phyloP scores from a whole-genome alignment of 2,329 filamentous ascomycete genomes.

The Rachicladosporium sp. region DNA sequence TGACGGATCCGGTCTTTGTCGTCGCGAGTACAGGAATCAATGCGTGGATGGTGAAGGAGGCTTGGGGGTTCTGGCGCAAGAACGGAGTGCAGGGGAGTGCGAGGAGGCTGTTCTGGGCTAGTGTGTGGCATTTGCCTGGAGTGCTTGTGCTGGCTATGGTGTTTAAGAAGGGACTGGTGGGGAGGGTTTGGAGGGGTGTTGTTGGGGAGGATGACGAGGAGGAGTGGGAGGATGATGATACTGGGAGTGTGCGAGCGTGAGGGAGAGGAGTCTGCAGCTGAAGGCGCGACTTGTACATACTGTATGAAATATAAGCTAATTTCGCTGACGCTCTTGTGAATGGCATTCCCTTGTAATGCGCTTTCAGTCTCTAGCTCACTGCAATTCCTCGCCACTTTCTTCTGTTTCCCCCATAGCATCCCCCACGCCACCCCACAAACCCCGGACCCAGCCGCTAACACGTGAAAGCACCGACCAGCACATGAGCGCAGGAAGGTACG shows the following conservation, averaged over 20 bases:
- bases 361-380: no score
- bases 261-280: constrained; percentile 52
- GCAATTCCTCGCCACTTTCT: no score
- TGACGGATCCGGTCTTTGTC: constrained; percentile 79
- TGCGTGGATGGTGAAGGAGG: constrained; percentile 69
- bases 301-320: no score
- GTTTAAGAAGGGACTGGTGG: constrained; percentile 90
- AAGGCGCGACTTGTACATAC: no score
- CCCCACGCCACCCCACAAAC: no score
- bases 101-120: constrained; percentile 86
- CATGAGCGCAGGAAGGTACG: no score
- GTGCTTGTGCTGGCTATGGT: constrained; percentile 81
- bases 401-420: no score
- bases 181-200: constrained; percentile 63
- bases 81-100: constrained; percentile 72
- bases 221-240: constrained; percentile 41
- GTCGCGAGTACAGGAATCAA: constrained; percentile 73
- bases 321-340: no score
- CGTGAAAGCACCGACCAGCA: no score
- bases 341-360: no score
- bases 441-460: no score
- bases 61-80: constrained; percentile 66
- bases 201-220: constrained; percentile 44
- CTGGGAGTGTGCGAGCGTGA: no score
- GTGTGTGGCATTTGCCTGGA: constrained; percentile 87